These are phyloP conservation scores for Wickerhamiella musiphila DNA, from an alignment of 805 yeast genomes.

Conservation along the genomic window DNA sequence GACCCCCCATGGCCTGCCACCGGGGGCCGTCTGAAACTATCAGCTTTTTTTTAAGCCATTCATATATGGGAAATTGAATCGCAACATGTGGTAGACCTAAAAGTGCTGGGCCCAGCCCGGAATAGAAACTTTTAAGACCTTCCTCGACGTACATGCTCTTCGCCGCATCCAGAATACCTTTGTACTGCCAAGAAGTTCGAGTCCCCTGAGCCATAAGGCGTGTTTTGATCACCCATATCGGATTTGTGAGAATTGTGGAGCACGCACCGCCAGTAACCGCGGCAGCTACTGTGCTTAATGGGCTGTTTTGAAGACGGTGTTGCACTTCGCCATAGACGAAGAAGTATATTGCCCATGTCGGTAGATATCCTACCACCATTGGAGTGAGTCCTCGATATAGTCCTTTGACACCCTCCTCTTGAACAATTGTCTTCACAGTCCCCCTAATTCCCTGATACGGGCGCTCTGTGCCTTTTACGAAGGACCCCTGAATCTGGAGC, in stretches of 20 bases:
- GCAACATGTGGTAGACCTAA: conserved; percentile 89
- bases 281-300: conserved; percentile 25
- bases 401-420: conserved; percentile 70
- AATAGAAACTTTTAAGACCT: conserved; percentile 66
- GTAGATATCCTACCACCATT: conserved; percentile 84
- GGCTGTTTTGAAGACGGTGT: conserved; percentile 10
- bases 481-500: conserved; percentile 74
- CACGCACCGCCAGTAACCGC: conserved; percentile 84
- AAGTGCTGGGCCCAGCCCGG: conserved; percentile 79
- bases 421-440: conserved; percentile 46
- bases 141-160: conserved; percentile 59
- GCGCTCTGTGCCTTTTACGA: conserved; percentile 1
- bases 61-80: conserved; percentile 89
- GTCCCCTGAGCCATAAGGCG: conserved; percentile 54
- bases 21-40: conserved; percentile 9
- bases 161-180: conserved; percentile 73
- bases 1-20: conserved; percentile 22
- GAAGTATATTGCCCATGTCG: conserved; percentile 95
- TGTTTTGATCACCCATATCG: conserved; percentile 90
- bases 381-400: conserved; percentile 83
- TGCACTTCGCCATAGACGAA: conserved; percentile 52
- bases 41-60: conserved; percentile 39
- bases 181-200: conserved; percentile 32
- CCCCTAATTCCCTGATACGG: conserved; percentile 22
- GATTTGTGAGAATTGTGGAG: conserved; percentile 74